These are phyloP conservation scores for Penicillium angulare DNA, from an alignment of 495 filamentous ascomycete genomes.

Conservation along the genomic window DNA sequence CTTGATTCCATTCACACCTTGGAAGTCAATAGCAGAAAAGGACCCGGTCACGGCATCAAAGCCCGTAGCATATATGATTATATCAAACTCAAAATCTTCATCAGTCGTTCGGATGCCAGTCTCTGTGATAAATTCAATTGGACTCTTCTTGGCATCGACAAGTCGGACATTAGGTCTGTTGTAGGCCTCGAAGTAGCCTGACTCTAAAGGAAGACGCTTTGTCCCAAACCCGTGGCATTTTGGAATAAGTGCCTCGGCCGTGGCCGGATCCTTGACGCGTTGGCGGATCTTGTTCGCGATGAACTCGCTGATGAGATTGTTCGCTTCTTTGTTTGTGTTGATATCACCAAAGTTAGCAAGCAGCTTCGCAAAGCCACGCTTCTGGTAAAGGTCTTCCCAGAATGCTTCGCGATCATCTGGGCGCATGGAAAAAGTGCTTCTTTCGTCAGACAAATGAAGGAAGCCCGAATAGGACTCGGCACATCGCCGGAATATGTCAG, in stretches of 20 bases:
- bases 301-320: constrained; percentile 29
- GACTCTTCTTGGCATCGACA: constrained; percentile 46
- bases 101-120: constrained; percentile 31
- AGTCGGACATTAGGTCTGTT: constrained; percentile 49
- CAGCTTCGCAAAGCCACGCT: constrained; percentile 34
- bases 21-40: constrained; percentile 28
- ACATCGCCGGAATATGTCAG: constrained; percentile 37
- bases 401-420: constrained; percentile 39
- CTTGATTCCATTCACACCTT: constrained; percentile 14
- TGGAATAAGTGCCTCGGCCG: constrained; percentile 49
- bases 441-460: constrained; percentile 31
- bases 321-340: constrained; percentile 20
- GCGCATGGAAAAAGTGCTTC: constrained; percentile 42
- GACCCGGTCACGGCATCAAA: constrained; percentile 36
- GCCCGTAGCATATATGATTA: constrained; percentile 38
- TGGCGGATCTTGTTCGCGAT: constrained; percentile 34
- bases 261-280: constrained; percentile 45
- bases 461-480: constrained; percentile 19
- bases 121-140: constrained; percentile 24
- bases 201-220: constrained; percentile 49
- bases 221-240: constrained; percentile 50
- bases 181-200: constrained; percentile 51
- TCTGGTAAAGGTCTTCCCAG: constrained; percentile 37
- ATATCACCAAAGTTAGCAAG: constrained; percentile 29
- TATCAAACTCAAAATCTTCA: constrained; percentile 32